Percentiles rank a stretch among this genome's conserved stretches.
Evolutionary conservation across 805 yeast genomes (phyloP).

Genomic region (Suhomyces sp.): DNA sequence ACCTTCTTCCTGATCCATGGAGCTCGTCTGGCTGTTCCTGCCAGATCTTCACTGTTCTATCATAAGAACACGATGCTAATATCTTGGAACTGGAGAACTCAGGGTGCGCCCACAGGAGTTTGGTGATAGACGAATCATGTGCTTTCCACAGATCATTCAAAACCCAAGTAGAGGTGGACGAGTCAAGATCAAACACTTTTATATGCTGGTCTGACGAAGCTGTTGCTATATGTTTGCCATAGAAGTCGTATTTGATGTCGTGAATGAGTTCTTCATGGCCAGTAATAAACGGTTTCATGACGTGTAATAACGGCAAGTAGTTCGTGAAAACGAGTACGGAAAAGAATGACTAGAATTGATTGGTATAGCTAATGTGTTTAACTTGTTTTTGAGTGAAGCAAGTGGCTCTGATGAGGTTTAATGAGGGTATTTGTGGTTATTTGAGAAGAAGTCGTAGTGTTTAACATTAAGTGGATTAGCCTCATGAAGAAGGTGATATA

Average conservation of each 20-base stretch:
- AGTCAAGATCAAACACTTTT: conserved; percentile 78
- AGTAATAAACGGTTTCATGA: conserved; percentile 70
- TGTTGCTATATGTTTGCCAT: conserved; percentile 90
- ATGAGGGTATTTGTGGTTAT: too few relatives aligned
- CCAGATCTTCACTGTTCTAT: conserved; percentile 86
- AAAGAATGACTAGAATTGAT: too few relatives aligned
- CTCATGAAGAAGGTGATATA: too few relatives aligned
- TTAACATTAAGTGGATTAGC: too few relatives aligned
- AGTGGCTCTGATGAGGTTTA: too few relatives aligned
- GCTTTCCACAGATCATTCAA: conserved; percentile 92
- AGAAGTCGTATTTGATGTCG: conserved; percentile 88
- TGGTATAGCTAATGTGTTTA: too few relatives aligned
- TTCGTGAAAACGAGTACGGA: too few relatives aligned
- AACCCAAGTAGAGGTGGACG: conserved; percentile 71
- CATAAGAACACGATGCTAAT: conserved; percentile 85
- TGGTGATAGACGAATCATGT: conserved; percentile 83
- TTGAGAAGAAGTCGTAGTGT: too few relatives aligned
- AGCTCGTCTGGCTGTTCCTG: conserved; percentile 83
- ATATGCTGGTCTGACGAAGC: conserved; percentile 94
- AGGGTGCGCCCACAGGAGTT: conserved; percentile 91
- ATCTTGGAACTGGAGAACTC: conserved; percentile 76
- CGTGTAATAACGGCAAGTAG: too few relatives aligned
- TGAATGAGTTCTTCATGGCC: conserved; percentile 93
- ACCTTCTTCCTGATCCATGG: conserved; percentile 75
- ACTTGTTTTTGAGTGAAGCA: too few relatives aligned